These are phyloP conservation scores for Helotiales sp. DNA, from an alignment of 2,329 filamentous ascomycete genomes.

Conservation along the genomic window DNA sequence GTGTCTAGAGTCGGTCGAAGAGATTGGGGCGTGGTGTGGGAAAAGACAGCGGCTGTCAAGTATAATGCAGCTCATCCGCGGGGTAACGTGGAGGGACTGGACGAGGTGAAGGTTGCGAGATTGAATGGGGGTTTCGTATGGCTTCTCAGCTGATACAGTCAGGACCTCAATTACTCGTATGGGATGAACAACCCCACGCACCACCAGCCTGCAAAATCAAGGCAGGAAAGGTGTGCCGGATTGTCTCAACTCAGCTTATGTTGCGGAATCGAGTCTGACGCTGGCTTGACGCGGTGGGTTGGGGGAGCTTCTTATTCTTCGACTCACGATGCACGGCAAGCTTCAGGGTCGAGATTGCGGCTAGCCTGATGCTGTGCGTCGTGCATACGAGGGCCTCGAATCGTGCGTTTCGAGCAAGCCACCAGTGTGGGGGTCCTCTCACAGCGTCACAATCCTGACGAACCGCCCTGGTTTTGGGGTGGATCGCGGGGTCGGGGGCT, in stretches of 20 bases:
- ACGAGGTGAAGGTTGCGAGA: not conserved
- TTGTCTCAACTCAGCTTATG: constrained; percentile 30
- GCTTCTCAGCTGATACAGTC: constrained; percentile 20
- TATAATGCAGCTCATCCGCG: not conserved
- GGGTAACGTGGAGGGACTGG: not conserved
- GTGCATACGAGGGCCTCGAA: constrained; percentile 22
- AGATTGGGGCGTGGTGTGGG: not conserved
- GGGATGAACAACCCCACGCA: constrained; percentile 3
- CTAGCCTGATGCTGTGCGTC: constrained; percentile 26
- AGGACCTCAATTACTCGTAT: not conserved
- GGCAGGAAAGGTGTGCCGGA: constrained; percentile 1
- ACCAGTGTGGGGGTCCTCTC: constrained; percentile 16
- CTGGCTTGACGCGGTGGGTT: constrained; percentile 13
- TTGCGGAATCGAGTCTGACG: constrained; percentile 11
- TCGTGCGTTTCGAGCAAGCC: constrained; percentile 8
- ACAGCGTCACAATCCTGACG: not conserved
- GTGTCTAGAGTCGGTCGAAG: not conserved
- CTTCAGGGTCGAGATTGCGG: constrained; percentile 5
- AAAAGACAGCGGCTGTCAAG: not conserved
- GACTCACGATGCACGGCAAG: constrained; percentile 4
- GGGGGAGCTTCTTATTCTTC: constrained; percentile 22
- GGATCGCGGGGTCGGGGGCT: constrained; percentile 1
- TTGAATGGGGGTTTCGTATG: not conserved
- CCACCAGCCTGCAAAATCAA: not conserved
- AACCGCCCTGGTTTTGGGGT: not conserved